Percentiles rank a stretch among this genome's conserved stretches.
phyloP scores from a whole-genome alignment of 1,284 basidiomycete genomes.

The Apiotrichum porosum region DNA sequence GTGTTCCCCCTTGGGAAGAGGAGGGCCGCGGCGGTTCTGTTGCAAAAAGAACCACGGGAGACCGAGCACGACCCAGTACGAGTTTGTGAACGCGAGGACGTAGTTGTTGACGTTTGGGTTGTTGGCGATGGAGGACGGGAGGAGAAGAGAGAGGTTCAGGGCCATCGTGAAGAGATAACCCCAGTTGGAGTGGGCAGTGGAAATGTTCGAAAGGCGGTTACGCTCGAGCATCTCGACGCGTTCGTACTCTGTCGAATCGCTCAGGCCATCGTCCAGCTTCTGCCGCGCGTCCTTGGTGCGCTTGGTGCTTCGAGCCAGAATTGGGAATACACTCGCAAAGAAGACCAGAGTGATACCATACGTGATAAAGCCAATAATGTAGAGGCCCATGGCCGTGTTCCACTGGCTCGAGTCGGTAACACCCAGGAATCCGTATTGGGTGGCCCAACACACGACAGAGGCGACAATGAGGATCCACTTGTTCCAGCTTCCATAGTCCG shows the following conservation, averaged over 20 bases:
- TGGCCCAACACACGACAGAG: conserved; percentile 65
- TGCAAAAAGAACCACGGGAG: conserved; percentile 82
- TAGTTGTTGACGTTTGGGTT: conserved; percentile 63
- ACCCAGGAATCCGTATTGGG: conserved; percentile 68
- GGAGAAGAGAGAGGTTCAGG: conserved; percentile 66
- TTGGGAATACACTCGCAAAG: conserved; percentile 73
- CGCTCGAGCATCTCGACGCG: conserved; percentile 71
- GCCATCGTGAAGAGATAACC: conserved; percentile 66
- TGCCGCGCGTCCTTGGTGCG: conserved; percentile 58
- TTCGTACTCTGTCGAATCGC: conserved; percentile 62
- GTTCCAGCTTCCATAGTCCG: conserved; percentile 71
- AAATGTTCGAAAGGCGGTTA: conserved; percentile 76
- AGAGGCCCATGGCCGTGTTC: conserved; percentile 67
- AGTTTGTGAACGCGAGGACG: conserved; percentile 52
- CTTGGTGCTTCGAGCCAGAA: conserved; percentile 69
- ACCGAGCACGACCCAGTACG: conserved; percentile 68
- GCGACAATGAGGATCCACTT: conserved; percentile 65
- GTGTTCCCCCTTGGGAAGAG: conserved; percentile 63
- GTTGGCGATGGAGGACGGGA: conserved; percentile 62
- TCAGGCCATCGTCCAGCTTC: conserved; percentile 58
- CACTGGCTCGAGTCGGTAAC: conserved; percentile 55
- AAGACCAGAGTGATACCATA: conserved; percentile 53
- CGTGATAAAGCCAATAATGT: conserved; percentile 61
- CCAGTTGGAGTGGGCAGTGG: conserved; percentile 64
- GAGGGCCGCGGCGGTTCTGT: conserved; percentile 65